phyloP scores from a whole-genome alignment of 331 rosid species.

The Acacia concinna region DNA sequence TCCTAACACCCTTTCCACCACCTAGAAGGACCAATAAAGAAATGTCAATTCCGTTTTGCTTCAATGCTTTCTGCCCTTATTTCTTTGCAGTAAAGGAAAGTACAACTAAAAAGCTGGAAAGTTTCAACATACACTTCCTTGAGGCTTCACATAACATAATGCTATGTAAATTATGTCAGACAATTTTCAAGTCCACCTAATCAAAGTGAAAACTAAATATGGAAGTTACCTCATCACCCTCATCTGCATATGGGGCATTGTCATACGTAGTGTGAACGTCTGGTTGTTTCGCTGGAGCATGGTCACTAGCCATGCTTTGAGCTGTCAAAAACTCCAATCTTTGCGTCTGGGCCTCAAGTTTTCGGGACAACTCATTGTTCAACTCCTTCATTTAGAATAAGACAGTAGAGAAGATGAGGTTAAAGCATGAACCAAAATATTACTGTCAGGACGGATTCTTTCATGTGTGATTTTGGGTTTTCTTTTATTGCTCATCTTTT shows the following conservation, averaged over 20 bases:
- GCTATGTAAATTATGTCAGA: slow-evolving; percentile 8
- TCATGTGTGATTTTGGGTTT: neutral
- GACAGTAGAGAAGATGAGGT: slow-evolving; percentile 23
- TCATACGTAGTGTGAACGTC: slow-evolving; percentile 47
- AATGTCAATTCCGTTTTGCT: neutral
- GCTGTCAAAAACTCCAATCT: slow-evolving; percentile 93
- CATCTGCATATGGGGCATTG: slow-evolving; percentile 76
- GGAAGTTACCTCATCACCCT: slow-evolving; percentile 87
- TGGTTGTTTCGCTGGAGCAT: slow-evolving; percentile 53
- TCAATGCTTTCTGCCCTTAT: slow-evolving; percentile 14
- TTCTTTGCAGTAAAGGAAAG: neutral
- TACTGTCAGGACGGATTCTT: neutral
- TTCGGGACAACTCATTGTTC: slow-evolving; percentile 79
- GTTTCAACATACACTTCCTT: slow-evolving; percentile 4
- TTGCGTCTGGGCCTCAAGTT: slow-evolving; percentile 93
- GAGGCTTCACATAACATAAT: neutral
- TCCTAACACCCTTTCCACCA: slow-evolving; percentile 95
- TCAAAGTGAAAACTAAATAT: slow-evolving; percentile 5
- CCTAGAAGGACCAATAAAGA: slow-evolving; percentile 46
- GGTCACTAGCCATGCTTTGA: slow-evolving; percentile 74
- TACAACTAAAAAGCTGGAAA: neutral
- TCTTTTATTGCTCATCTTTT: neutral
- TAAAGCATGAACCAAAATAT: neutral
- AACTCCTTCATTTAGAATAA: slow-evolving; percentile 60
- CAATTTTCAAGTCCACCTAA: neutral